Base-by-base conservation (phyloP, 257 asterid genomes). In the Marsdenia floribunda region DNA sequence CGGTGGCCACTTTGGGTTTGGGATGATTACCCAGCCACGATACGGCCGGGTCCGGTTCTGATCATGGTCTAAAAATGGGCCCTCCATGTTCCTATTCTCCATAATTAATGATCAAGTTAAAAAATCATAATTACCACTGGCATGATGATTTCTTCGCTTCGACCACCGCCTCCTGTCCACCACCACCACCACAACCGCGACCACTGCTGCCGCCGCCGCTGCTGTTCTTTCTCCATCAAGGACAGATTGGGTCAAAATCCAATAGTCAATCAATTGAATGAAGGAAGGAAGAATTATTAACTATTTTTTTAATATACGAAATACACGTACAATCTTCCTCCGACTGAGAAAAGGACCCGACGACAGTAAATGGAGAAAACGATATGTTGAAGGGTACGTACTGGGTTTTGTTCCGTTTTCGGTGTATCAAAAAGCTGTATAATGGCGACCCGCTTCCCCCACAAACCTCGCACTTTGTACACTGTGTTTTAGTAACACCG, bases 31-130 rank as follows among this genome's bases (percentile, higher is more conserved):
- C 72, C 76, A 70, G 42, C 47, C 47, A 4, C n/a, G n/a, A 4
- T 26, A 5, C 29, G 33, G 22, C 73, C 73, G 58, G 37, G 59
- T 44, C 67, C 24, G 61, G 54, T 55, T 44, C 46, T 49, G 80
- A 57, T 68, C 76, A 49, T 18, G 10, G 15, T 65, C 58, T 16
- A 7, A n/a, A 46, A 40, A 71, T 70, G 76, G 76, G 61, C 22
- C 80, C 76, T 70, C 75, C 75, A 3, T 77, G 73, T 71, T 61
- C 68, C 76, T 26, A 21, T 19, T 52, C 10, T 71, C 72, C 73
- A 63, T 71, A 70, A 61, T 71, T 68, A 44, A 37, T 29, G 3
- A 0, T 33, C 38, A 37, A 37, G 24, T 21, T 52, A 19, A 54
- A 50, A 54, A 38, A 63, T 47, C 24, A 58, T 46, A 22, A 58